These are phyloP conservation scores for Clonostachys rhizophaga DNA, from an alignment of 2,329 filamentous ascomycete species.

Conservation along the genomic window DNA sequence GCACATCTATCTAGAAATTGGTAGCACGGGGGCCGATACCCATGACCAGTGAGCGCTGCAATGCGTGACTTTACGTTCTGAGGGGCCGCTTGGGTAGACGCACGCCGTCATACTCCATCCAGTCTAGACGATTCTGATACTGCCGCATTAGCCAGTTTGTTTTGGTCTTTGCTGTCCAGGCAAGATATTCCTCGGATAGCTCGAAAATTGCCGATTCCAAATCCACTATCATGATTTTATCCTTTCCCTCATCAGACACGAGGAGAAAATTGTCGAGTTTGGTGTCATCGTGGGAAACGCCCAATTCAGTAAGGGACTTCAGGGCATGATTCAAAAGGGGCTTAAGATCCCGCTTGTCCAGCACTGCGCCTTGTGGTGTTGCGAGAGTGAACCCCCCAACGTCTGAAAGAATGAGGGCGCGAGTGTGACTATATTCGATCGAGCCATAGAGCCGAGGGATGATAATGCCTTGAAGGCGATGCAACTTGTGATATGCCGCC, in stretches of 20 bases:
- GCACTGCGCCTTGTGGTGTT: background rate
- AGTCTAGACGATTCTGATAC: too few relatives aligned
- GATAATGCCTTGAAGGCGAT: slow-evolving; percentile 5
- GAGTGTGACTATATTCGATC: slow-evolving; percentile 3
- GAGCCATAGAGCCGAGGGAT: slow-evolving; percentile 8
- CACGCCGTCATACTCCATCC: too few relatives aligned
- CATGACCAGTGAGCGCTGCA: too few relatives aligned
- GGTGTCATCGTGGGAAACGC: slow-evolving; percentile 3
- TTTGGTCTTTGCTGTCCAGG: too few relatives aligned
- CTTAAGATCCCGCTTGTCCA: background rate
- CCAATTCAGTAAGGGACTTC: background rate
- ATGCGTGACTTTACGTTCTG: too few relatives aligned
- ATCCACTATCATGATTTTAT: slow-evolving; percentile 5
- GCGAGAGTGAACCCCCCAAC: slow-evolving; percentile 4
- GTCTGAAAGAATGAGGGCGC: slow-evolving; percentile 6
- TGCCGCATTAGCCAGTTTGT: too few relatives aligned
- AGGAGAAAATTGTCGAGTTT: slow-evolving; percentile 7
- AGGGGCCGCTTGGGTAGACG: too few relatives aligned
- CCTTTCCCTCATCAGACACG: slow-evolving; percentile 2
- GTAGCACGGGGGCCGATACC: too few relatives aligned
- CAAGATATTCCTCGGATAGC: too few relatives aligned
- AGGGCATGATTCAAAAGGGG: slow-evolving; percentile 1
- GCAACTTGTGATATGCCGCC: slow-evolving; percentile 5
- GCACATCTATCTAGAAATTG: too few relatives aligned
- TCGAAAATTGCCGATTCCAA: slow-evolving; percentile 1